phyloP scores from a whole-genome alignment of 2,329 filamentous ascomycete species.

The Emmonsiellopsis sp. region DNA sequence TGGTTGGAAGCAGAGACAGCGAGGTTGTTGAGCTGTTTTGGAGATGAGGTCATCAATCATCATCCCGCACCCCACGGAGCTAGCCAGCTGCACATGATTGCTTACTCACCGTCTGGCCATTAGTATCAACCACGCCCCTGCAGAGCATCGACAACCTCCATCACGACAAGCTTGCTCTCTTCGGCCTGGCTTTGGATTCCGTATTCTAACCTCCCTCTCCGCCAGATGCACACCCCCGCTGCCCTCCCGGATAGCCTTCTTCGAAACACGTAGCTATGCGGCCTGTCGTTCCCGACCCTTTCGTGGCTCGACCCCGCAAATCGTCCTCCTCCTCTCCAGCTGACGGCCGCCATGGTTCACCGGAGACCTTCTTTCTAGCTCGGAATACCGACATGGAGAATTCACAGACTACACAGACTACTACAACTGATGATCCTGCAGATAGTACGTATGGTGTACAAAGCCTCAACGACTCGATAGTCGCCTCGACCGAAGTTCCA shows the following conservation, averaged over 20 bases:
- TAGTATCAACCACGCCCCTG: too few species aligned
- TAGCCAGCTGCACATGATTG: too few species aligned
- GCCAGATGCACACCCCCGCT: background rate
- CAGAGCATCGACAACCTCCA: too few species aligned
- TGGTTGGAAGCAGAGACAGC: too few species aligned
- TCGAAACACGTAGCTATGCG: slow-evolving; percentile 21
- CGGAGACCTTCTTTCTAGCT: slow-evolving; percentile 52
- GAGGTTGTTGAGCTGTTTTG: too few species aligned
- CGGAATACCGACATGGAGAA: slow-evolving; percentile 43
- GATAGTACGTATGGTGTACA: slow-evolving; percentile 48
- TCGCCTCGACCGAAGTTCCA: slow-evolving; percentile 5
- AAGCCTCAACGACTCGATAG: slow-evolving; percentile 46
- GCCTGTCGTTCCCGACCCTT: slow-evolving; percentile 25
- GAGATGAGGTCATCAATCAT: too few species aligned
- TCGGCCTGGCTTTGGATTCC: background rate
- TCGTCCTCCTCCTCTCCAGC: slow-evolving; percentile 21
- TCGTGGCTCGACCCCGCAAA: slow-evolving; percentile 26
- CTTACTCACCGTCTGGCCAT: too few species aligned
- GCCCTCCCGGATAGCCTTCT: background rate
- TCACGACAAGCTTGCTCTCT: background rate
- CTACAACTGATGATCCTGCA: slow-evolving; percentile 19
- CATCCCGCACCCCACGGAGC: too few species aligned
- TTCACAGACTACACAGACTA: slow-evolving; percentile 15
- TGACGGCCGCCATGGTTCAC: slow-evolving; percentile 30
- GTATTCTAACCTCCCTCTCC: background rate